Percentiles rank a stretch among this genome's conserved stretches.
phyloP scores from a whole-genome alignment of 1,139 yeast genomes.

The Lodderomyces metapsilosis region DNA sequence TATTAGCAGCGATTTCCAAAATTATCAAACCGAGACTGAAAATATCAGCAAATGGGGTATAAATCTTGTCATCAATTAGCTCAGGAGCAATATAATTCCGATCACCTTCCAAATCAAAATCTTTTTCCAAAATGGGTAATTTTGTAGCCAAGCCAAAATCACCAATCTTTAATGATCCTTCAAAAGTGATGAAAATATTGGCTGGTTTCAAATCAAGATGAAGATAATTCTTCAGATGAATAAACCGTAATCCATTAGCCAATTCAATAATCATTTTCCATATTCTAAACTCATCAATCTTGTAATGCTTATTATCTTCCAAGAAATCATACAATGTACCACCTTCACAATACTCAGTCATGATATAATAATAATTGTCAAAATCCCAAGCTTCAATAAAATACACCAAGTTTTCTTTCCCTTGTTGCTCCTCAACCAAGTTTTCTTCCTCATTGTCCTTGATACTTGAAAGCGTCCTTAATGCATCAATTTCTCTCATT shows the following conservation, averaged over 20 bases:
- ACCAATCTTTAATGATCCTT: conserved; percentile 85
- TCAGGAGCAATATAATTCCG: conserved; percentile 98
- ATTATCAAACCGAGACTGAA: conserved; percentile 90
- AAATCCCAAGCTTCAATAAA: conserved; percentile 87
- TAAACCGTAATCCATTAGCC: conserved; percentile 72
- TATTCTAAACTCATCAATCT: conserved; percentile 94
- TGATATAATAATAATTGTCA: conserved; percentile 73
- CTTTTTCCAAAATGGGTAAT: conserved; percentile 54
- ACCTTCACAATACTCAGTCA: conserved; percentile 95
- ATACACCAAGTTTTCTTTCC: conserved; percentile 75
- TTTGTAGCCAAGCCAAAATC: conserved; percentile 67
- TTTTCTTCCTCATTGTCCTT: conserved; percentile 36
- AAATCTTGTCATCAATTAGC: conserved; percentile 74
- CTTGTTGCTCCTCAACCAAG: conserved; percentile 61
- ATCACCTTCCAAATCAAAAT: conserved; percentile 92
- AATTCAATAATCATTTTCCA: conserved; percentile 94
- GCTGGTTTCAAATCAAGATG: conserved; percentile 95
- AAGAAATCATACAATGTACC: conserved; percentile 84
- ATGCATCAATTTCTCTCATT: conserved; percentile 43
- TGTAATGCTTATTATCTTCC: conserved; percentile 67
- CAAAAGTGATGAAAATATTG: conserved; percentile 89
- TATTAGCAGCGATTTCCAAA: conserved; percentile 95
- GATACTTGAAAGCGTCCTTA: conserved; percentile 41
- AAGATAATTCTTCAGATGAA: conserved; percentile 72
- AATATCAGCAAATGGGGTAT: conserved; percentile 91